A percentile compares a stretch with the other conserved stretches of the same genome.
phyloP scores from a whole-genome alignment of 257 asterid genomes.

The Plantago major region DNA sequence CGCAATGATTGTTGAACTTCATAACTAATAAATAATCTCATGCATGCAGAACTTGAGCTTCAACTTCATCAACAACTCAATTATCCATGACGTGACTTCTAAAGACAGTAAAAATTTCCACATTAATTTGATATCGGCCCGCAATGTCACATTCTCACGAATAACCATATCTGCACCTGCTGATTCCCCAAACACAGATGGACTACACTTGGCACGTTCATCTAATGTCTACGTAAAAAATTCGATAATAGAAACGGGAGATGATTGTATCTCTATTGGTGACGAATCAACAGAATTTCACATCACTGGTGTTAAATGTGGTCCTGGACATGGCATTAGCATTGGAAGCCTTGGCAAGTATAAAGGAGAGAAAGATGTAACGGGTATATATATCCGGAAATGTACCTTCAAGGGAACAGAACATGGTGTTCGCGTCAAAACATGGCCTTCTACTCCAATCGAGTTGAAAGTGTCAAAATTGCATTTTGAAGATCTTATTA shows the following conservation, averaged over 20 bases:
- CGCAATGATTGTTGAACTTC: background rate
- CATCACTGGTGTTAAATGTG: constrained; percentile 11
- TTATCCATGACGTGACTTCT: constrained; percentile 13
- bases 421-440: constrained; percentile 24
- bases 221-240: background rate
- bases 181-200: constrained; percentile 19
- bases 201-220: constrained; percentile 16
- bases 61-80: constrained; percentile 12
- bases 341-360: constrained; percentile 22
- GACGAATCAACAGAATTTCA: constrained; percentile 14
- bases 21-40: background rate
- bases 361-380: constrained; percentile 13
- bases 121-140: background rate
- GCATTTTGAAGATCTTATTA: constrained; percentile 15
- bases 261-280: constrained; percentile 23
- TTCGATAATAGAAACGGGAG: constrained; percentile 19
- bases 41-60: constrained; percentile 10
- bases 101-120: constrained; percentile 22
- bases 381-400: constrained; percentile 17
- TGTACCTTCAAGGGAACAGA: constrained; percentile 18
- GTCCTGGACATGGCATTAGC: constrained; percentile 29
- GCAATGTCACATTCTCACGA: constrained; percentile 4
- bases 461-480: background rate
- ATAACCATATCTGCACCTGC: constrained; percentile 15
- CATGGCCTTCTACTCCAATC: constrained; percentile 17